Percentiles rank a stretch among this genome's conserved stretches.
phyloP scores from a whole-genome alignment of 176 grass and related monocot genomes.

The Avena sativa region DNA sequence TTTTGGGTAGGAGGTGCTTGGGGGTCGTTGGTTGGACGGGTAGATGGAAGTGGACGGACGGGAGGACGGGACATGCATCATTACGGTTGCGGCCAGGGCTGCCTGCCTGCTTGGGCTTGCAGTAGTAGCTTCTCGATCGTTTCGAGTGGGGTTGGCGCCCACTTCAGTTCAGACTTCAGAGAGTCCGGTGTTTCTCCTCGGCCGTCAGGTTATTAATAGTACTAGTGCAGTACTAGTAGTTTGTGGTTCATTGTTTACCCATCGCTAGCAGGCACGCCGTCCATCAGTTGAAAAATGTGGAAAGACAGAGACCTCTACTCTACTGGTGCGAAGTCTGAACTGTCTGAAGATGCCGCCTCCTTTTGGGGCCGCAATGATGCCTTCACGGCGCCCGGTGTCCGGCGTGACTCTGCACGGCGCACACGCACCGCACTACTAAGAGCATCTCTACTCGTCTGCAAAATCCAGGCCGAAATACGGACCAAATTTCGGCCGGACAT shows the following conservation, averaged over 20 bases:
- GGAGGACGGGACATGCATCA: slow-evolving; percentile 32
- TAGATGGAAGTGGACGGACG: background rate
- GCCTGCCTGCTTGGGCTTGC: background rate
- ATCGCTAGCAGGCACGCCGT: background rate
- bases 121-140: slow-evolving; percentile 8
- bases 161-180: background rate
- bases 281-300: background rate
- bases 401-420: background rate
- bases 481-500: too few relatives aligned
- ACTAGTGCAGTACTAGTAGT: background rate
- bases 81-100: background rate
- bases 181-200: background rate
- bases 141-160: slow-evolving; percentile 46
- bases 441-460: too few relatives aligned
- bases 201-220: background rate
- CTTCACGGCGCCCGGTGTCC: slow-evolving; percentile 28
- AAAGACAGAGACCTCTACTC: background rate
- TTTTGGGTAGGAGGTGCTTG: slow-evolving; percentile 27
- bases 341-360: background rate
- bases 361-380: slow-evolving; percentile 48
- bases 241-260: too few relatives aligned
- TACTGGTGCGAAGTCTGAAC: background rate
- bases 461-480: too few relatives aligned
- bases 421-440: background rate
- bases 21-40: background rate